Base-by-base conservation (phyloP, 495 filamentous ascomycete species). In the Pyrenula massariospora region DNA sequence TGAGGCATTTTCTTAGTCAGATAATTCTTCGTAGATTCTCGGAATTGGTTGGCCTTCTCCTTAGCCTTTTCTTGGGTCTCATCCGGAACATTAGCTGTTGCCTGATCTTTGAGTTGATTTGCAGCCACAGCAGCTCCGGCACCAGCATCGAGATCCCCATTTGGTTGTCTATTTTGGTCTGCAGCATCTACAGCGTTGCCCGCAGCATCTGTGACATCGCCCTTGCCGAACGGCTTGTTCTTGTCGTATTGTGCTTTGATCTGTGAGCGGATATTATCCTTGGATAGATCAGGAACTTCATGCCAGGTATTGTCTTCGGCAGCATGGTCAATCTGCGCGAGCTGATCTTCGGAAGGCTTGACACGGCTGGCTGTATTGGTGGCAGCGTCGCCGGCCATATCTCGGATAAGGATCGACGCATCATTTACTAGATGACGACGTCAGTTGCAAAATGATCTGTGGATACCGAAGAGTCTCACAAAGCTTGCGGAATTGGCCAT, bases 401-500 rank as follows among this genome's bases (percentile, higher is more conserved):
- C 91, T 21, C 89, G 87, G 36, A 93, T 64, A 21, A 98, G 75
- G 51, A 90, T 73, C 25, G 79, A 81, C n/a, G 88, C 87, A 75
- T 98, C 93, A 54, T 79, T 89, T 58, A 98, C 89, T 93, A 58
- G 19, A 57, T 19, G 22, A 22, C 57, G 15, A 22, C n/a, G 10
- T 3, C 5, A 50, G 50, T 24, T 8, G 1, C 2, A 2, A 53
- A 20, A 36, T 2, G 10, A 22, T 3, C 8, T 12, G 42, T 1
- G 20, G 1, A 48, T 21, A 36, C 31, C 2, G 31, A 5, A 8
- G 31, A 15, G 8, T 84, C 88, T 69, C 77, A 93, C 89, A 70
- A 21, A 96, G 81, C 75, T 96, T 96, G 51, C 91, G 81, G 76
- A 96, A 96, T 72, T 96, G 91, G 57, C 93, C 94, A 60, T 98